These are phyloP conservation scores for Saturnispora bothae DNA, from an alignment of 805 yeast species.

Conservation along the genomic window DNA sequence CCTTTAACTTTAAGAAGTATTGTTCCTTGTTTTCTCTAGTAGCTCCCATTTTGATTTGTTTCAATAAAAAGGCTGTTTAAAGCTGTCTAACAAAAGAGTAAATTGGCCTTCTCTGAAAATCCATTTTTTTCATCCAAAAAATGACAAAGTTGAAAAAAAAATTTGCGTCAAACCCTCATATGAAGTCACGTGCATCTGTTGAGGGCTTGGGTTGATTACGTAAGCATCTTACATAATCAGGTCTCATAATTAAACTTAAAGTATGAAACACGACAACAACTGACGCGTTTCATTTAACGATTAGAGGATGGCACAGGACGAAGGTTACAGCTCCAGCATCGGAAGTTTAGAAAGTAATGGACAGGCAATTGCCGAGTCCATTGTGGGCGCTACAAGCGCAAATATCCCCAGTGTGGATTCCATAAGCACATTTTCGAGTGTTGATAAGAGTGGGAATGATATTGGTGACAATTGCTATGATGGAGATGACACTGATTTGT, in stretches of 20 bases:
- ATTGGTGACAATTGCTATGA: too few species aligned
- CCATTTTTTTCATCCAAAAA: not conserved
- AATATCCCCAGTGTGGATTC: constrained; percentile 1
- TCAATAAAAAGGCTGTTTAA: constrained; percentile 79
- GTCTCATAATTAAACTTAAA: too few species aligned
- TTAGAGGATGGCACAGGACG: not conserved
- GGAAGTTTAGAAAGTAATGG: not conserved
- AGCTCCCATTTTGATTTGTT: constrained; percentile 98
- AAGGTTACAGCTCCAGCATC: not conserved
- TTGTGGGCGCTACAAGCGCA: not conserved
- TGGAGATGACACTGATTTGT: constrained; percentile 9
- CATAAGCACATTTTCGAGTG: constrained; percentile 12
- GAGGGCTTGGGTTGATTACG: constrained; percentile 2
- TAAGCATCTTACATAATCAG: too few species aligned
- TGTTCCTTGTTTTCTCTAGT: constrained; percentile 93
- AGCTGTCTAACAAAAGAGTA: constrained; percentile 31
- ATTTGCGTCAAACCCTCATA: not conserved
- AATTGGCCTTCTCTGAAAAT: too few species aligned
- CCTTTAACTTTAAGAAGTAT: constrained; percentile 92
- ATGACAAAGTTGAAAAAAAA: not conserved
- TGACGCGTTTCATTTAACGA: not conserved
- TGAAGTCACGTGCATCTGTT: constrained; percentile 3
- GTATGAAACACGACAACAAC: too few species aligned
- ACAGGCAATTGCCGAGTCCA: not conserved
- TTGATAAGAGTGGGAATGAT: constrained; percentile 1